A percentile compares a stretch with the other conserved stretches of the same genome.
Evolutionary conservation across 768 basidiomycete genomes (phyloP).

Genomic region (Cyclocybe cylindracea): DNA sequence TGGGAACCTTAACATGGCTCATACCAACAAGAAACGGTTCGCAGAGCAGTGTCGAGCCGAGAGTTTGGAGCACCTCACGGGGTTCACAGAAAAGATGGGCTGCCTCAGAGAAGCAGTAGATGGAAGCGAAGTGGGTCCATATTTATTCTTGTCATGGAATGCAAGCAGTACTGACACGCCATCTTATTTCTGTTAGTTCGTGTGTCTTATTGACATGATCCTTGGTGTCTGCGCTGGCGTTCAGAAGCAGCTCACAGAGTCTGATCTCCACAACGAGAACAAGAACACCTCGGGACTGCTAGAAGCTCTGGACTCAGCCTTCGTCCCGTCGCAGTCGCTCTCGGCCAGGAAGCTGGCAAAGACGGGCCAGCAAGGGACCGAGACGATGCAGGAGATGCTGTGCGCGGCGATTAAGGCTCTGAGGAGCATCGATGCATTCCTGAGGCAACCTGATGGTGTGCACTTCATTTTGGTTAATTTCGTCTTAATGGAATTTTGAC

Average conservation of each 20-base stretch:
- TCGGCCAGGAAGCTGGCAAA: conserved; percentile 18
- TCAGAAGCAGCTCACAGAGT: conserved; percentile 5
- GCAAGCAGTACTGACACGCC: neutral
- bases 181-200: conserved; percentile 8
- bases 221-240: conserved; percentile 17
- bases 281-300: conserved; percentile 16
- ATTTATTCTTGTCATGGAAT: neutral
- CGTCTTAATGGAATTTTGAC: neutral
- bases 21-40: conserved; percentile 12
- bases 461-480: neutral
- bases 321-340: conserved; percentile 13
- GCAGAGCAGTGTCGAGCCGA: conserved; percentile 17
- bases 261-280: conserved; percentile 13
- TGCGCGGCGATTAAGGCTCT: conserved; percentile 13
- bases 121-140: conserved; percentile 11
- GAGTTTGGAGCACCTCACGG: conserved; percentile 12
- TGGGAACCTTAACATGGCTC: conserved; percentile 15
- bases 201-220: conserved; percentile 18
- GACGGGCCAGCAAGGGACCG: conserved; percentile 10
- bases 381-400: conserved; percentile 17
- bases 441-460: conserved; percentile 17
- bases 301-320: conserved; percentile 12
- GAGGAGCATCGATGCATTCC: conserved; percentile 10
- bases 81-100: conserved; percentile 8
- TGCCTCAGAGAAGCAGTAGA: conserved; percentile 9